Conservation (phyloP, 2,329 filamentous ascomycete genomes). For the Harringtonia aguacate region DNA sequence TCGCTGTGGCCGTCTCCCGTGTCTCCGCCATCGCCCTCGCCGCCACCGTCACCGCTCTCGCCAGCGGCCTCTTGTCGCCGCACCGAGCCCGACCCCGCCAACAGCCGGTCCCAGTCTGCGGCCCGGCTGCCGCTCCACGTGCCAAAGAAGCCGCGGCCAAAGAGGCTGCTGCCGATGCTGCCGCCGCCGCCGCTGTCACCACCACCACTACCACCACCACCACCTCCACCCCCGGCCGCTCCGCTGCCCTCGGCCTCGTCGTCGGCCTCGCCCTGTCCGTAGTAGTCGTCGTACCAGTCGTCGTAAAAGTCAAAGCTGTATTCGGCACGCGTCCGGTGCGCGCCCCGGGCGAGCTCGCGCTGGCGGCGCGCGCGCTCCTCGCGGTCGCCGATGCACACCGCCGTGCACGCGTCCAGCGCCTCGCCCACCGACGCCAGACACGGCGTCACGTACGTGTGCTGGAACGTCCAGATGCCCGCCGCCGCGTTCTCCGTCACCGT, state of each 20-base stretch:
- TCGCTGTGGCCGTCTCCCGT: constrained; percentile 12
- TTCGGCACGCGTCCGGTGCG: constrained; percentile 53
- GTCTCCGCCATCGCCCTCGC: constrained; percentile 18
- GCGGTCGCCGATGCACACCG: constrained; percentile 58
- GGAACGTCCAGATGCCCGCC: constrained; percentile 79
- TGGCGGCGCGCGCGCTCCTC: constrained; percentile 63
- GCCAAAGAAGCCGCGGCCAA: constrained; percentile 52
- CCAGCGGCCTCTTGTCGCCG: constrained; percentile 3
- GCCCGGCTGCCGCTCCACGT: constrained; percentile 54
- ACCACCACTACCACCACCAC: not conserved
- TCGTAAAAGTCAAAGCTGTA: constrained; percentile 95
- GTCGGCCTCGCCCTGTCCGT: constrained; percentile 62
- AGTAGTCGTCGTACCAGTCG: constrained; percentile 66
- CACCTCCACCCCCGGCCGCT: no score
- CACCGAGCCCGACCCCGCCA: constrained; percentile 55
- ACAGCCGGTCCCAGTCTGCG: constrained; percentile 75
- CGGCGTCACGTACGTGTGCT: constrained; percentile 74
- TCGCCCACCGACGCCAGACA: constrained; percentile 60
- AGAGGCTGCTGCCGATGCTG: constrained; percentile 19
- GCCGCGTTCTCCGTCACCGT: constrained; percentile 85
- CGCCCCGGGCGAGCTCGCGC: constrained; percentile 48
- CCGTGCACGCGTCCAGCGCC: constrained; percentile 62
- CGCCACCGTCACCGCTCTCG: constrained; percentile 8
- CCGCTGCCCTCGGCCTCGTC: no score
- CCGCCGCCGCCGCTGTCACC: constrained; percentile 23